Evolutionary conservation across 2,329 filamentous ascomycete genomes (phyloP).

Genomic region (Trichoderma simmonsii): DNA sequence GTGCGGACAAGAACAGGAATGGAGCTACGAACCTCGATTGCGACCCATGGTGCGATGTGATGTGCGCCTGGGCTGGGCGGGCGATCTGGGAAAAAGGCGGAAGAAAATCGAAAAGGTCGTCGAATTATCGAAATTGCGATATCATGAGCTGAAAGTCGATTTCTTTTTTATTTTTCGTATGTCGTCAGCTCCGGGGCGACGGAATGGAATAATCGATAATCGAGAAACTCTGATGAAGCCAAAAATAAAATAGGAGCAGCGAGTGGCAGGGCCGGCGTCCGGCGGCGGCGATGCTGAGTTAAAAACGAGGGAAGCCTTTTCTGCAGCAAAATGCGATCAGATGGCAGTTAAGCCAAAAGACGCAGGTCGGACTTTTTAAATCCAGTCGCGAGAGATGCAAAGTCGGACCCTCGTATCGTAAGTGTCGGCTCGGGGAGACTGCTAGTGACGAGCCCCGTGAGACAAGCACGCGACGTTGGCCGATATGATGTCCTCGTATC

Average conservation of each 20-base stretch:
- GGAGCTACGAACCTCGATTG: constrained; percentile 50
- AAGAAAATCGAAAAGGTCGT: not conserved
- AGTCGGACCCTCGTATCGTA: not conserved
- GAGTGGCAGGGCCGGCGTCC: constrained; percentile 11
- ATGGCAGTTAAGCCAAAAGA: not conserved
- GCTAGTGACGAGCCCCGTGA: constrained; percentile 4
- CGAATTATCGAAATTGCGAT: not conserved
- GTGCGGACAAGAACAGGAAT: constrained; percentile 20
- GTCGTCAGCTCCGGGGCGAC: not conserved
- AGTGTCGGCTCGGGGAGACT: not conserved
- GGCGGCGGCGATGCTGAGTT: constrained; percentile 1
- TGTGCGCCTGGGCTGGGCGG: constrained; percentile 10
- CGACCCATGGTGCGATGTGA: constrained; percentile 44
- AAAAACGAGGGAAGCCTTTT: not conserved
- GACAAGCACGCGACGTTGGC: constrained; percentile 12
- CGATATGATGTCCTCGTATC: constrained; percentile 7
- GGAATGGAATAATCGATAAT: not conserved
- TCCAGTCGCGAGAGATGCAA: not conserved
- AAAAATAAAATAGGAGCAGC: not conserved
- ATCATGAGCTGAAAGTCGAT: not conserved
- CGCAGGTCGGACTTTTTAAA: not conserved
- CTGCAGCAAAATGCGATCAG: not conserved
- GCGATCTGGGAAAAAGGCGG: not conserved
- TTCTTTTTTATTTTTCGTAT: not conserved
- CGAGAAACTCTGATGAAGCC: not conserved